Evolutionary conservation across 768 basidiomycete genomes (phyloP), one percentile per base, ranked within the genome.

Genomic region (Naganishia vaughanmartiniae): DNA sequence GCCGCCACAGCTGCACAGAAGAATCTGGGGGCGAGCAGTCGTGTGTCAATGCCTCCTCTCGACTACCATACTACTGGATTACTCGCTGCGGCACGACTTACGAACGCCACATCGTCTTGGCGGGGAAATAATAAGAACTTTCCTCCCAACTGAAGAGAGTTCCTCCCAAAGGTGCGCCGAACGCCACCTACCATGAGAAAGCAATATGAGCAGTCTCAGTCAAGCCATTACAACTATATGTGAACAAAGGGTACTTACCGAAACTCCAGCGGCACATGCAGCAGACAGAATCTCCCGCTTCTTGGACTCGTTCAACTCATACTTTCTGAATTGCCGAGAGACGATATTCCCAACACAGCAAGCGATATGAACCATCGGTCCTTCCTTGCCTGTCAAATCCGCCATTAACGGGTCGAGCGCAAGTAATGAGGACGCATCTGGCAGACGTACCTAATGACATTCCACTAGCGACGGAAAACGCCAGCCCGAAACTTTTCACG

Each of bases 231-330:
- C 17, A 42, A 7, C 42, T 42, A 15, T 15, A 15, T 42, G 36
- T 15, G 17, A 11, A 42, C 17, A 5, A 42, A 7, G 10, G 2
- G 10, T 17, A 51, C 74, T 67, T n/a, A 76, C 76, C 7, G 95
- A 91, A 14, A 99, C 96, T 33, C 96, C 96, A 28, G 96, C 96
- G 7, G 95, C 96, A 79, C 93, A 92, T 33, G 94, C 93, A 14
- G 96, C 96, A 72, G 91, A 93, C 45, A 99, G 83, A 66, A 99
- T 89, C 83, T 98, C 96, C 57, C 96, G 88, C 54, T 94, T 86
- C 79, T 98, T 98, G 17, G 87, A 93, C 86, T 99, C 96, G 75
- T 98, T 99, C 65, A 86, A 89, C 81, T 98, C 94, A 76, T 95
- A 99, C 82, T 98, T 98, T 42, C 79, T 79, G 73, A 90, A 88